Conservation (phyloP, 1,284 basidiomycete species). For the Ceratobasidium sp. region DNA sequence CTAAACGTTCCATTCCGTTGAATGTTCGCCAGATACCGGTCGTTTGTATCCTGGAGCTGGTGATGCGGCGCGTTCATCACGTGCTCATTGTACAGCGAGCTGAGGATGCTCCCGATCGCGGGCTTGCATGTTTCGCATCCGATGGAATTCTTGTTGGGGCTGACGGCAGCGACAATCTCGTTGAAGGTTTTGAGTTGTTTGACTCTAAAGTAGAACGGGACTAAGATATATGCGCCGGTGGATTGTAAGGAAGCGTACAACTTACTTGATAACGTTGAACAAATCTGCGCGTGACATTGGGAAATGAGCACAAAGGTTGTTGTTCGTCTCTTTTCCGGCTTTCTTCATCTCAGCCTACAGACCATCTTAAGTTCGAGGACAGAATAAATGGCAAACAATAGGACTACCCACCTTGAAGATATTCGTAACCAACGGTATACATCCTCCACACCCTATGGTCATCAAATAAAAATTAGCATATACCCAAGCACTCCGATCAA, state of each 20-base stretch:
- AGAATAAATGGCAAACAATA: background rate
- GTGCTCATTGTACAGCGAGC: slow-evolving; percentile 78
- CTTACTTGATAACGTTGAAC: slow-evolving; percentile 73
- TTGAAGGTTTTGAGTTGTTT: slow-evolving; percentile 73
- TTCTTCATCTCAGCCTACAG: slow-evolving; percentile 74
- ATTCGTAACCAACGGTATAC: slow-evolving; percentile 70
- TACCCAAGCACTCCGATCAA: background rate
- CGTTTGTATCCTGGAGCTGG: slow-evolving; percentile 81
- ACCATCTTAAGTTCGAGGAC: slow-evolving; percentile 52
- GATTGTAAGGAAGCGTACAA: too few species aligned
- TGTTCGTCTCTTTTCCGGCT: slow-evolving; percentile 72
- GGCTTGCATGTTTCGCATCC: slow-evolving; percentile 85
- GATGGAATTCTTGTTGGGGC: slow-evolving; percentile 66
- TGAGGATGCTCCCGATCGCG: slow-evolving; percentile 76
- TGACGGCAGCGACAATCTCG: slow-evolving; percentile 69
- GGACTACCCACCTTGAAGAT: slow-evolving; percentile 65
- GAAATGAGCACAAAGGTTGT: slow-evolving; percentile 79
- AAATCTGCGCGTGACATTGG: slow-evolving; percentile 77
- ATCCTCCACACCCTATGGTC: slow-evolving; percentile 79
- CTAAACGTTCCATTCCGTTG: slow-evolving; percentile 83
- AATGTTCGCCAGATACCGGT: slow-evolving; percentile 69
- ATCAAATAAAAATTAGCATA: slow-evolving; percentile 2
- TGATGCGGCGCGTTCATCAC: slow-evolving; percentile 76
- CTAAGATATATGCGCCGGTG: too few species aligned
- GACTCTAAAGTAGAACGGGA: slow-evolving; percentile 60